Base-by-base conservation (phyloP, 805 yeast genomes). In the Starmerella bombi region DNA sequence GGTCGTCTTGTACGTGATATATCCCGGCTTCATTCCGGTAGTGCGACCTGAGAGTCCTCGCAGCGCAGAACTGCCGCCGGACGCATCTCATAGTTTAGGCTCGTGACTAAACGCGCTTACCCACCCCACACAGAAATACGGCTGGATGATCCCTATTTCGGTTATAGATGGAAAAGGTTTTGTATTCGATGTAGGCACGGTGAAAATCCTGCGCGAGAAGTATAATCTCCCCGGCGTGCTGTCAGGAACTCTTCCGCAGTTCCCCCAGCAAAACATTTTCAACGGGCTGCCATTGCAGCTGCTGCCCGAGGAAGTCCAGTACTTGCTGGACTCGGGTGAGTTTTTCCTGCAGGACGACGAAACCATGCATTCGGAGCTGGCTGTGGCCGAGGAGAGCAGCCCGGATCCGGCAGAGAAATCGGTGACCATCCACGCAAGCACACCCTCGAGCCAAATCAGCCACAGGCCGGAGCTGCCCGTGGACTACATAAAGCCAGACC, bases 201-300 rank as follows among this genome's bases (percentile, higher is more conserved):
- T 81, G 37, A 67, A 69, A 49, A 41, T 40, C 18, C 64, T 85
- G 5, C 64, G 96, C 18, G 64, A 60, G 34, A 41, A 65, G 2
- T 60, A 70, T 32, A 82, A 83, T 12, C 69, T 91, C 1, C 67
- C 75, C 18, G 98, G 98, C 0, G 73, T 78, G 1, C 63, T 88
- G 14, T 62, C 73, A 0, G 98, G 98, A 0, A 80, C 95, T 0
- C 61, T 91, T 23, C 81, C 95, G 0, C 68, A 75, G 35, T 84
- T 86, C n/a, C 91, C 96, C 2, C 98, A 91, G 57, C 98, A 88
- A 54, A 85, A 84, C 53, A 66, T 77, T n/a, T 80, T 86, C 52
- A 63, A 83, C 31, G 93, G 94, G 0, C 60, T 86, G 2, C 98
- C 98, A 0, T 59, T 91, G 37, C 73, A 75, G 52, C 62, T 88